Percentiles rank a stretch among this genome's conserved stretches.
Evolutionary conservation across 2,329 filamentous ascomycete species (phyloP).

Genomic region (Lecanicillium sp.): DNA sequence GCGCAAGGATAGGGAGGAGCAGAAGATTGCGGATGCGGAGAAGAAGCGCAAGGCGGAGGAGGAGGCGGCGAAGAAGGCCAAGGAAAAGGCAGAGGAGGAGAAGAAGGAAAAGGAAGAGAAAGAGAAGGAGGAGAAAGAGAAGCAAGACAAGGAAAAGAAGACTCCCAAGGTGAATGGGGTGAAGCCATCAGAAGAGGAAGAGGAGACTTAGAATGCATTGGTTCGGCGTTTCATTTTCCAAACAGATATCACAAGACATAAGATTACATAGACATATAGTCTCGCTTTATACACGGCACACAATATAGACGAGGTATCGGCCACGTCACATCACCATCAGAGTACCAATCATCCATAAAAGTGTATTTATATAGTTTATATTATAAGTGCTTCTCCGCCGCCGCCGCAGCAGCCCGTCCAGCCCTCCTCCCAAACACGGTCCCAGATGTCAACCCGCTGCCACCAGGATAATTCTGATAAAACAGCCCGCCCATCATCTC

Average conservation of each 20-base stretch:
- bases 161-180: constrained; percentile 3
- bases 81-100: constrained; percentile 23
- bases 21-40: constrained; percentile 33
- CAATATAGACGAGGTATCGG: no score
- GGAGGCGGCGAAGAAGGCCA: constrained; percentile 24
- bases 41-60: constrained; percentile 30
- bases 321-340: no score
- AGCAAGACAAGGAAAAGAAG: constrained; percentile 15
- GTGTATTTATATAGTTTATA: no score
- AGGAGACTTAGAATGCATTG: no score
- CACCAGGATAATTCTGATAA: constrained; percentile 56
- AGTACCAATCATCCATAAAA: no score
- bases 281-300: no score
- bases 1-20: constrained; percentile 40
- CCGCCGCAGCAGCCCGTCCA: constrained; percentile 24
- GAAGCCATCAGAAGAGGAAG: neutral
- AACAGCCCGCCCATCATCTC: constrained; percentile 62
- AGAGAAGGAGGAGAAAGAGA: constrained; percentile 16
- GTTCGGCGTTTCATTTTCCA: neutral
- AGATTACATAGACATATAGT: no score
- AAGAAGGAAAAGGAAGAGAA: constrained; percentile 20
- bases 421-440: constrained; percentile 41
- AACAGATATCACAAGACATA: neutral
- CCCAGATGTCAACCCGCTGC: constrained; percentile 53
- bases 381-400: no score